Evolutionary conservation across 805 yeast species (phyloP).

Genomic region (Millerozyma acaciae): DNA sequence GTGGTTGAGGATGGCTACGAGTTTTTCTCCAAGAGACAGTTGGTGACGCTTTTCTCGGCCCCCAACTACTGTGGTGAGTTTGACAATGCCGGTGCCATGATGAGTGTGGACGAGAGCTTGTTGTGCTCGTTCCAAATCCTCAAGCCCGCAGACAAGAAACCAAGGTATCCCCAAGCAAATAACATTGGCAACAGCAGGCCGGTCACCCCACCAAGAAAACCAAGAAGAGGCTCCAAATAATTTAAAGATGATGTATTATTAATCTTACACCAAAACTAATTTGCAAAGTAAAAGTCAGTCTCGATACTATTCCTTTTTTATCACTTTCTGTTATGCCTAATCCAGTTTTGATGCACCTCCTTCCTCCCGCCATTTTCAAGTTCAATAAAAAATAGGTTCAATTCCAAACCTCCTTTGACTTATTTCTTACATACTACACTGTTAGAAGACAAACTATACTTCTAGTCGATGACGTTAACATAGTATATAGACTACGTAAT

Average conservation of each 20-base stretch:
- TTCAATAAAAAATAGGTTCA: too few relatives aligned
- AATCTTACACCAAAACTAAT: too few relatives aligned
- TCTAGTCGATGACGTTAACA: not conserved
- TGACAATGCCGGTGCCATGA: conserved; percentile 99
- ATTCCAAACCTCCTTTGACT: too few relatives aligned
- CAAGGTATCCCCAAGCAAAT: conserved; percentile 52
- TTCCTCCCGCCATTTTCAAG: too few relatives aligned
- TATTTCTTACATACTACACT: too few relatives aligned
- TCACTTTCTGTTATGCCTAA: too few relatives aligned
- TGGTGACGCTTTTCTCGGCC: conserved; percentile 92
- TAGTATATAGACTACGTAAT: conserved; percentile 4
- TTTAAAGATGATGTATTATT: conserved; percentile 1
- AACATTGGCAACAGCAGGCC: conserved; percentile 43
- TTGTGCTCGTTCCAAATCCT: conserved; percentile 94
- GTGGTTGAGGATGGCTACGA: conserved; percentile 99
- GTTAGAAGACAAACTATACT: too few relatives aligned
- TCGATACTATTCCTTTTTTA: conserved; percentile 1
- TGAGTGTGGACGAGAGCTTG: conserved; percentile 95
- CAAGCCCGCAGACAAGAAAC: conserved; percentile 97
- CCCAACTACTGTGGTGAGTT: conserved; percentile 99
- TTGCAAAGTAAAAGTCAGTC: not conserved
- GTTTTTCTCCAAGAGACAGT: conserved; percentile 91
- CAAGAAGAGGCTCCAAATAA: conserved; percentile 48
- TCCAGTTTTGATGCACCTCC: too few relatives aligned
- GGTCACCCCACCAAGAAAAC: conserved; percentile 58